Conservation (phyloP, 2,329 filamentous ascomycete species). For the Sclerotinia glacialis region DNA sequence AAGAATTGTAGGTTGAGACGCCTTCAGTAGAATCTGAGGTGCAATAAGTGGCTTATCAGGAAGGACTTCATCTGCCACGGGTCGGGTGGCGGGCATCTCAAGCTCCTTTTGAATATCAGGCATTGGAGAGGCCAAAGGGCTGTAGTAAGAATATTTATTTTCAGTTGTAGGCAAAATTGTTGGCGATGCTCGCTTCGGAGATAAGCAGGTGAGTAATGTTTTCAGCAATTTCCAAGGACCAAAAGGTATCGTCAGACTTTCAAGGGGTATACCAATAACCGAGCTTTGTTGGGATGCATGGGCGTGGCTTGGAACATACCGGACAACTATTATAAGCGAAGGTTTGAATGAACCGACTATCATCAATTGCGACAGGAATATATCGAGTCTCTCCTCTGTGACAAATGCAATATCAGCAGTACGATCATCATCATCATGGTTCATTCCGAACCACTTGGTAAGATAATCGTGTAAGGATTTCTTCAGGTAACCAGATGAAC, state of each 20-base stretch:
- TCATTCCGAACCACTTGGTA: constrained; percentile 8
- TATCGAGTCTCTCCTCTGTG: constrained; percentile 5
- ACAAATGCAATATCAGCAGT: constrained; percentile 14
- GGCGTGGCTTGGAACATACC: constrained; percentile 4
- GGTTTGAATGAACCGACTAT: neutral
- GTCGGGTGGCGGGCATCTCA: too few species aligned
- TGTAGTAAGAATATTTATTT: neutral
- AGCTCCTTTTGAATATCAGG: neutral
- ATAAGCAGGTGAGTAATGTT: constrained; percentile 12
- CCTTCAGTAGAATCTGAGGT: neutral
- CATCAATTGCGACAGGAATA: neutral
- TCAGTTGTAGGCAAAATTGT: neutral
- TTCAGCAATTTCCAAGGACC: constrained; percentile 20
- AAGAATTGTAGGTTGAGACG: constrained; percentile 27
- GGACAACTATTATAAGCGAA: constrained; percentile 17
- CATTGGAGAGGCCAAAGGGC: constrained; percentile 3
- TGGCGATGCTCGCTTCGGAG: constrained; percentile 3
- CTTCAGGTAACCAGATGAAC: neutral
- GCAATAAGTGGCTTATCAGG: neutral
- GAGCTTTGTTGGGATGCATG: neutral
- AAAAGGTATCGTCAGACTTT: constrained; percentile 19
- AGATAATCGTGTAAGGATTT: constrained; percentile 15
- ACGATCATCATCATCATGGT: neutral
- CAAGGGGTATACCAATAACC: constrained; percentile 2
- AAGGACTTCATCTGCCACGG: neutral